These are phyloP conservation scores for Lodderomyces jiufengensis DNA, from an alignment of 1,139 yeast species.

Conservation along the genomic window DNA sequence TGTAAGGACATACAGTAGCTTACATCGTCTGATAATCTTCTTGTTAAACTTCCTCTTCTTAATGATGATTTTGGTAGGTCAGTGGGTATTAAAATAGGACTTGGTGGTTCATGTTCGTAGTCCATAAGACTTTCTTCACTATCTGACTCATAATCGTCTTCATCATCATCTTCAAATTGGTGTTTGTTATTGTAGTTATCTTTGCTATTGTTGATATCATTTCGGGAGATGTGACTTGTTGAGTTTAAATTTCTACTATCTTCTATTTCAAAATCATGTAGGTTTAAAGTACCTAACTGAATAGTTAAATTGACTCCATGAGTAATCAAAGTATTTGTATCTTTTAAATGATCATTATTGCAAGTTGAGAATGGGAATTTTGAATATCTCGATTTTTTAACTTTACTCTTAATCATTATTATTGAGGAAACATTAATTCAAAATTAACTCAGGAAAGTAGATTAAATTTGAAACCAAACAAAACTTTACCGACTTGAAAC, in stretches of 20 bases:
- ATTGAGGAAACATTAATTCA: no score
- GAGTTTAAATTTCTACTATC: neutral
- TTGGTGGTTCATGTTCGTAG: constrained; percentile 11
- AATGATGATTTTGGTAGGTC: constrained; percentile 13
- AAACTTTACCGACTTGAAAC: no score
- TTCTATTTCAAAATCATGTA: constrained; percentile 4
- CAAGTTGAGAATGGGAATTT: constrained; percentile 15
- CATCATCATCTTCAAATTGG: constrained; percentile 2
- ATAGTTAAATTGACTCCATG: constrained; percentile 14
- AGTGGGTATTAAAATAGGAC: constrained; percentile 11
- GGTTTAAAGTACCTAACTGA: constrained; percentile 7
- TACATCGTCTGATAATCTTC: neutral
- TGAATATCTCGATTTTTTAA: neutral
- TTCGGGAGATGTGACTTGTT: neutral
- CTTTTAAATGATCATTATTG: constrained; percentile 12
- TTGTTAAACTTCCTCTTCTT: constrained; percentile 6
- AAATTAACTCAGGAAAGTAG: no score
- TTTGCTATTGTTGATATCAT: neutral
- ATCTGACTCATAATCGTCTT: constrained; percentile 5
- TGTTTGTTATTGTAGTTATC: neutral
- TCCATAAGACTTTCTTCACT: constrained; percentile 6
- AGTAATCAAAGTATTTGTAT: constrained; percentile 12
- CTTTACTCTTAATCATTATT: neutral
- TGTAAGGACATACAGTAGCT: constrained; percentile 2
- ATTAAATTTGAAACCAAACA: no score